A percentile compares a stretch with the other conserved stretches of the same genome.
phyloP scores from a whole-genome alignment of 768 basidiomycete species.

The Auriculariales sp. region DNA sequence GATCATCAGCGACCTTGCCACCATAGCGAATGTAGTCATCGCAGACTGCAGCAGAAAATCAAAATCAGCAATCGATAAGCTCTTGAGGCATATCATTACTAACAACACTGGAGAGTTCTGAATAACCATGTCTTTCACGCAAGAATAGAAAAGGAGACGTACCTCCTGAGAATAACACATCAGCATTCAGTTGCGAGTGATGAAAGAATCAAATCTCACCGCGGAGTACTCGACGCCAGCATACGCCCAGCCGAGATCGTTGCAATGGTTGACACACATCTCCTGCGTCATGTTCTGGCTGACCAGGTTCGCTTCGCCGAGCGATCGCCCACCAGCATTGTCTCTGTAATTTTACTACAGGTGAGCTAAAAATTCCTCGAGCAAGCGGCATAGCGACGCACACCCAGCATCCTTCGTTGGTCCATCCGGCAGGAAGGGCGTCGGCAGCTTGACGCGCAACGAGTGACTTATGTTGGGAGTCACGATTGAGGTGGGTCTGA shows the following conservation, averaged over 20 bases:
- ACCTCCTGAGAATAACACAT: background rate
- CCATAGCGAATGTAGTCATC: slow-evolving; percentile 37
- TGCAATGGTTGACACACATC: slow-evolving; percentile 30
- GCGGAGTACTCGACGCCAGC: slow-evolving; percentile 57
- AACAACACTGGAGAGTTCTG: slow-evolving; percentile 44
- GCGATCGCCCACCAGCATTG: slow-evolving; percentile 40
- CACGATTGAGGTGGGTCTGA: too few relatives aligned
- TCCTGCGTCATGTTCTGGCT: slow-evolving; percentile 50
- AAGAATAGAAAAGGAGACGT: background rate
- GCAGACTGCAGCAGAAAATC: slow-evolving; percentile 33
- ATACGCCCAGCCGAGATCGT: slow-evolving; percentile 34
- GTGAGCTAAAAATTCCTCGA: background rate
- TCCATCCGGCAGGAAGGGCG: slow-evolving; percentile 13
- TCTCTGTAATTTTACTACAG: slow-evolving; percentile 25
- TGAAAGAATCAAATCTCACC: slow-evolving; percentile 8
- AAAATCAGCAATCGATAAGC: background rate
- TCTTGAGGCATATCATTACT: slow-evolving; percentile 11
- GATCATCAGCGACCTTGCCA: slow-evolving; percentile 25
- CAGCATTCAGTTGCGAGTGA: background rate
- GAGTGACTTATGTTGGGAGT: too few relatives aligned
- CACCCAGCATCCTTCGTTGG: slow-evolving; percentile 12
- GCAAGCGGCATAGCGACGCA: slow-evolving; percentile 1
- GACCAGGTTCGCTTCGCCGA: slow-evolving; percentile 31
- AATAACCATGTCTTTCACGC: background rate
- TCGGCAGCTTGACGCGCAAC: too few relatives aligned